Evolutionary conservation across 2,329 filamentous ascomycete species (phyloP).

Genomic region (Nothophoma quercina): DNA sequence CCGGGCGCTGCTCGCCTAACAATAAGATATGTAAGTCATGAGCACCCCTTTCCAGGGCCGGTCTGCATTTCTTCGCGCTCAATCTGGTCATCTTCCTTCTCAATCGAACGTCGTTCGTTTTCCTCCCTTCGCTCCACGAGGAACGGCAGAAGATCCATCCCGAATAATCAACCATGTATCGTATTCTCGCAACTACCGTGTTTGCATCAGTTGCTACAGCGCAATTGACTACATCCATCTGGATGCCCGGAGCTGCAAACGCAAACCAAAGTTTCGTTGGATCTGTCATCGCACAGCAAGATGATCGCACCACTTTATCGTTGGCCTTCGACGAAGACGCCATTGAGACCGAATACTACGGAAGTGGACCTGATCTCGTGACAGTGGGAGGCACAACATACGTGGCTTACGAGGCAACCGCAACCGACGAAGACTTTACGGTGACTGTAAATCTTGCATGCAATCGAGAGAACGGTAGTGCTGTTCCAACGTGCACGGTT

Average conservation of each 20-base stretch:
- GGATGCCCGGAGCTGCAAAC: slow-evolving; percentile 29
- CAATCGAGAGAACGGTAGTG: slow-evolving; percentile 12
- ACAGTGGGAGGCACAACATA: slow-evolving; percentile 31
- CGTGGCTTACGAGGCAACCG: slow-evolving; percentile 22
- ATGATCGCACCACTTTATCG: slow-evolving; percentile 31
- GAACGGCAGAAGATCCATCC: not conserved
- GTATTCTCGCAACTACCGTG: slow-evolving; percentile 27
- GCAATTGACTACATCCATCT: slow-evolving; percentile 38
- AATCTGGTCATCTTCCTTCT: not conserved
- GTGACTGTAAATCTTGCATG: slow-evolving; percentile 24
- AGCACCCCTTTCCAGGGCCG: not conserved
- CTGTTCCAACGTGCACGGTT: slow-evolving; percentile 24
- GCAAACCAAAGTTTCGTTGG: slow-evolving; percentile 24
- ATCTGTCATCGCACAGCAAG: slow-evolving; percentile 31
- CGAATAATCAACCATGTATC: slow-evolving; percentile 27
- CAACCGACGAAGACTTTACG: slow-evolving; percentile 7
- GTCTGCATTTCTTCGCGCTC: not conserved
- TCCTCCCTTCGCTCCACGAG: not conserved
- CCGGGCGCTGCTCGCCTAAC: slow-evolving; percentile 3
- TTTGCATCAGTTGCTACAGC: slow-evolving; percentile 34
- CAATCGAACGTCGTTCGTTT: not conserved
- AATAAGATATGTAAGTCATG: slow-evolving; percentile 4
- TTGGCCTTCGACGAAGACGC: slow-evolving; percentile 14
- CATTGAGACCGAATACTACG: slow-evolving; percentile 14
- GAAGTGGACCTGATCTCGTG: slow-evolving; percentile 9